Percentiles rank a stretch among this genome's conserved stretches.
phyloP scores from a whole-genome alignment of 495 filamentous ascomycete species.

The Neurospora intermedia region DNA sequence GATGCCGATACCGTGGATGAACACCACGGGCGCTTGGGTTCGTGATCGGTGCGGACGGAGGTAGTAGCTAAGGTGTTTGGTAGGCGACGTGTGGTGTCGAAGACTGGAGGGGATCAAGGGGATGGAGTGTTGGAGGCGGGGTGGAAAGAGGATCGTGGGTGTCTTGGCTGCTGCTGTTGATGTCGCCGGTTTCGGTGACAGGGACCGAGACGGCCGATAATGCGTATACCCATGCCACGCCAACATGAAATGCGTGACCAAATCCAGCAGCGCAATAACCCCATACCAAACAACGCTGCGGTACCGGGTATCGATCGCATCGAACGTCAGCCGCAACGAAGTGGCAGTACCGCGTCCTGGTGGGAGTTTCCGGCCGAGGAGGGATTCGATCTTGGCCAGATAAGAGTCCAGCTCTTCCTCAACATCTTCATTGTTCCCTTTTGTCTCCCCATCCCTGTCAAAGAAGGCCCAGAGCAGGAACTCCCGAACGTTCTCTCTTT shows the following conservation, averaged over 20 bases:
- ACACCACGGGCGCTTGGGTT: slow-evolving; percentile 45
- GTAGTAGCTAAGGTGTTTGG: slow-evolving; percentile 49
- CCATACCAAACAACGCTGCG: slow-evolving; percentile 55
- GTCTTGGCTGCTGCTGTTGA: background rate
- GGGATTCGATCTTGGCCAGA: slow-evolving; percentile 35
- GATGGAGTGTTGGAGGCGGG: slow-evolving; percentile 38
- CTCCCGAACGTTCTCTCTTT: slow-evolving; percentile 53
- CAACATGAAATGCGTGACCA: slow-evolving; percentile 26
- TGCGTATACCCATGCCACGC: slow-evolving; percentile 39
- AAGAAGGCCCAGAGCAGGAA: slow-evolving; percentile 57
- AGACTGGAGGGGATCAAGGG: slow-evolving; percentile 6
- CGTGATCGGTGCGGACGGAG: slow-evolving; percentile 48
- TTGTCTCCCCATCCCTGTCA: slow-evolving; percentile 27
- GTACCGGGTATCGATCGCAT: slow-evolving; percentile 48
- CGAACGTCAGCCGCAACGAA: slow-evolving; percentile 52
- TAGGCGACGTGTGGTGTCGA: slow-evolving; percentile 29
- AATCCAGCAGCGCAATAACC: slow-evolving; percentile 28
- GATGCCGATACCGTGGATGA: slow-evolving; percentile 63
- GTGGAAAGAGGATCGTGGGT: slow-evolving; percentile 43
- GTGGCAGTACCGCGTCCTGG: slow-evolving; percentile 42
- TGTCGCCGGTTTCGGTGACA: background rate
- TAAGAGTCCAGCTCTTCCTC: slow-evolving; percentile 51
- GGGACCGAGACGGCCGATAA: slow-evolving; percentile 16
- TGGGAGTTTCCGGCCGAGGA: slow-evolving; percentile 36
- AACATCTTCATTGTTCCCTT: slow-evolving; percentile 22